Evolutionary conservation across 371 early-diverging fungal genomes (phyloP), one percentile per base, ranked within the genome.

Genomic region (Syncephalastrum contaminatum): DNA sequence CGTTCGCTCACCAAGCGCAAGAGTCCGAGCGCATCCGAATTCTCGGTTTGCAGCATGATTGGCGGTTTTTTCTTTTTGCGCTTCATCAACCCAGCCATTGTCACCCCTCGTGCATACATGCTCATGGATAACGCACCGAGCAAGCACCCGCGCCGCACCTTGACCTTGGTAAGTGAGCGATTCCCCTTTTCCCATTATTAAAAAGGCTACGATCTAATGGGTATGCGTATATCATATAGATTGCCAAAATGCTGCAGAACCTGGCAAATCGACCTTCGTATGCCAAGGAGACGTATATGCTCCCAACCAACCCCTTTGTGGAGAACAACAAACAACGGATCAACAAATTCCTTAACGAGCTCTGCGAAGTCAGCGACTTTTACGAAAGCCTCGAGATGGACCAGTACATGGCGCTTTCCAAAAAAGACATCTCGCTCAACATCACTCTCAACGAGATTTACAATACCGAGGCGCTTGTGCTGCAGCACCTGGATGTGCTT

Each of bases 61-160:
- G 98, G 98, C 44, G 97, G 96, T 4, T 97, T 98, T 70, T 96
- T 97, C 74, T 94, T 98, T 69, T 75, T 98, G 59, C 88, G 98
- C n/a, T 96, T 91, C 73, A 83, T 98, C 59, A 96, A 96, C 67
- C 98, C 98, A 15, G 96, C 98, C 0, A 94, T 98, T 60, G 95
- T 98, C 36, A 93, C 97, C 0, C 96, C 98, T 4, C 85, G 94
- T 59, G 90, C 92, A 4, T 94, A 93, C 75, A 94, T 95, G 94
- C 69, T 96, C 40, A 81, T 94, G n/a, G 94, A 95, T 36, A 81
- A 81, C 47, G 82, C 81, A 24, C 95, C 97, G 4, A 76, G 84
- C 24, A 83, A 87, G 58, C 81, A 89, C 49, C 93, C 94, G 7
- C 82, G 94, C 48, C 84, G 95, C 44, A 93, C 93, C 4, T 72